Conservation (phyloP, 2,329 filamentous ascomycete species). For the Aspergillus caelatus region DNA sequence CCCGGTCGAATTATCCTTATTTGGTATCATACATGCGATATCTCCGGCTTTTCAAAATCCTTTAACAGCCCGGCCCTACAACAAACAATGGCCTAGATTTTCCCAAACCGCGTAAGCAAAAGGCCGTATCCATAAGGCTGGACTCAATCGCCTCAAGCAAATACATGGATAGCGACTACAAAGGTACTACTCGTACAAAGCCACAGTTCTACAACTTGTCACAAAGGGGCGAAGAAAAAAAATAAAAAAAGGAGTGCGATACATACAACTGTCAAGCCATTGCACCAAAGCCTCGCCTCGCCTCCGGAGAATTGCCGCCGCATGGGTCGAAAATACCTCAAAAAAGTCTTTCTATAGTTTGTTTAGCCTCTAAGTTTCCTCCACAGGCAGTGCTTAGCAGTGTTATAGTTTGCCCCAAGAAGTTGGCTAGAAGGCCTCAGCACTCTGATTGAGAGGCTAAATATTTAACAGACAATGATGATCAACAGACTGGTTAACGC, state of each 20-base stretch:
- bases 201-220: neutral
- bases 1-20: neutral
- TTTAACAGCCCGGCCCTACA: neutral
- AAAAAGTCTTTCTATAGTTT: neutral
- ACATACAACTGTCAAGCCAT: too few relatives aligned
- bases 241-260: neutral
- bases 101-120: neutral
- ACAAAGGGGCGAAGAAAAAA: neutral
- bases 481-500: neutral
- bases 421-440: neutral
- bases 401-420: neutral
- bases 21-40: neutral
- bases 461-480: neutral
- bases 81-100: neutral
- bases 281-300: neutral
- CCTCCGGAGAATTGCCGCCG: neutral
- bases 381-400: neutral
- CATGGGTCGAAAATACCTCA: neutral
- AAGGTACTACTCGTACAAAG: neutral
- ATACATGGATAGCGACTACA: neutral
- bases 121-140: neutral
- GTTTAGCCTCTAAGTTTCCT: neutral
- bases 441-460: neutral
- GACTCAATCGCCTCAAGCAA: neutral
- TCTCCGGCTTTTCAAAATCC: neutral